Evolutionary conservation across 352 stramenopile species (phyloP).

Genomic region (Globisporangium lucens): DNA sequence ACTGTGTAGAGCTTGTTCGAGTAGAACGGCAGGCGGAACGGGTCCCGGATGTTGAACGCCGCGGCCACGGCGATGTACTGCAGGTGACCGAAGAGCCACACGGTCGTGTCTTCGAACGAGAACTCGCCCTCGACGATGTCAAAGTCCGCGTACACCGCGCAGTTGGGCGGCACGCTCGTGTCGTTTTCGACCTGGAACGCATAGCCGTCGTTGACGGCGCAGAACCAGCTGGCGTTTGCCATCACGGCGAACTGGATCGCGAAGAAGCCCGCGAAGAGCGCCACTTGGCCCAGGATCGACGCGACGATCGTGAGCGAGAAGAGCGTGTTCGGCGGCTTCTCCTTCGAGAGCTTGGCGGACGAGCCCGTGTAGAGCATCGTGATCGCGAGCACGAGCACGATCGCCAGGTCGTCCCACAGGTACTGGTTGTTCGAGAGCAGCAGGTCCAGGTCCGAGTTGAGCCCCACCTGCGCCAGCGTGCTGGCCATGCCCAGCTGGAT

Average conservation of each 20-base stretch:
- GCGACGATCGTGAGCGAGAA: slow-evolving; percentile 49
- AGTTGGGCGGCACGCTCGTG: slow-evolving; percentile 8
- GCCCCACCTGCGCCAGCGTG: slow-evolving; percentile 28
- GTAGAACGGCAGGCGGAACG: slow-evolving; percentile 47
- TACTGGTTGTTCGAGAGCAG: slow-evolving; percentile 61
- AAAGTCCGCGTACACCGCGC: slow-evolving; percentile 19
- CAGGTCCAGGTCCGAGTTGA: slow-evolving; percentile 27
- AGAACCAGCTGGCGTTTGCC: slow-evolving; percentile 41
- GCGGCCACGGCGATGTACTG: slow-evolving; percentile 49
- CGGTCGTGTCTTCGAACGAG: slow-evolving; percentile 44
- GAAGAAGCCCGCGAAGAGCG: slow-evolving; percentile 50
- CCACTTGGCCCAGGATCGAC: slow-evolving; percentile 47
- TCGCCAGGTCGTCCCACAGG: slow-evolving; percentile 50
- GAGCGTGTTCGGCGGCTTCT: slow-evolving; percentile 40
- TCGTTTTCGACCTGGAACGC: slow-evolving; percentile 23
- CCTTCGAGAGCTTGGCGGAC: slow-evolving; percentile 28
- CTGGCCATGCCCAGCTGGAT: slow-evolving; percentile 55
- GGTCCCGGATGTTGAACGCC: slow-evolving; percentile 55
- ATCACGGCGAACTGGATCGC: slow-evolving; percentile 29
- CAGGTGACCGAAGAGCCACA: slow-evolving; percentile 61
- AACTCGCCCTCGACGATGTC: slow-evolving; percentile 33
- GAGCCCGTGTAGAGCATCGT: slow-evolving; percentile 51
- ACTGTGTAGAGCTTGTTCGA: slow-evolving; percentile 37
- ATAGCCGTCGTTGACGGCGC: slow-evolving; percentile 29
- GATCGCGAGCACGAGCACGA: slow-evolving; percentile 49